These are phyloP conservation scores for Solanum chmielewskii DNA, from an alignment of 257 asterid genomes.

Conservation along the genomic window DNA sequence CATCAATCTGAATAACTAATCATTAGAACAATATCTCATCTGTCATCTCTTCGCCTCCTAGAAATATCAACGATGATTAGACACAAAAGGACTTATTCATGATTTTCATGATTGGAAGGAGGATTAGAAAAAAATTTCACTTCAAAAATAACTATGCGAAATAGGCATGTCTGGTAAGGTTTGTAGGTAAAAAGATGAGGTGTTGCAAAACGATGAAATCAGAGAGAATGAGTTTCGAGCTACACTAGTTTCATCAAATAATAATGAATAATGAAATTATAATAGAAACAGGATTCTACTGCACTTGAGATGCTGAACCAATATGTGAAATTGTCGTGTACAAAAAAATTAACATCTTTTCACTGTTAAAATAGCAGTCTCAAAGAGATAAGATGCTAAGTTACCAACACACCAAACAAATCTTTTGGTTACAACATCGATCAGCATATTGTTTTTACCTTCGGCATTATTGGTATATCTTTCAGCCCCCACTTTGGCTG, in stretches of 20 bases:
- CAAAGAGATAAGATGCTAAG: neutral
- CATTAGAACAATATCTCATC: neutral
- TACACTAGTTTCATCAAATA: neutral
- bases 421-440: neutral
- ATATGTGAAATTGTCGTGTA: neutral
- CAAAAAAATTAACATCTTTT: neutral
- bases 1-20: neutral
- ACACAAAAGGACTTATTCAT: neutral
- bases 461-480: constrained; percentile 98
- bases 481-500: constrained; percentile 89
- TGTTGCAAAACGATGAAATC: neutral
- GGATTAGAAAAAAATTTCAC: neutral
- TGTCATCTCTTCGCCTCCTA: neutral
- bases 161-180: neutral
- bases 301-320: neutral
- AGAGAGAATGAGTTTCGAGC: neutral
- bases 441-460: constrained; percentile 32
- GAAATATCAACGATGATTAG: neutral
- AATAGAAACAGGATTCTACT: neutral
- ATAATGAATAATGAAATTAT: neutral
- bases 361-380: neutral
- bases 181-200: neutral
- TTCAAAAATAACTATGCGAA: neutral
- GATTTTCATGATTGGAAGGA: neutral
- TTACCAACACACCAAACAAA: neutral